These are phyloP conservation scores for Pythium dissimile DNA, from an alignment of 352 stramenopile genomes.

Conservation along the genomic window DNA sequence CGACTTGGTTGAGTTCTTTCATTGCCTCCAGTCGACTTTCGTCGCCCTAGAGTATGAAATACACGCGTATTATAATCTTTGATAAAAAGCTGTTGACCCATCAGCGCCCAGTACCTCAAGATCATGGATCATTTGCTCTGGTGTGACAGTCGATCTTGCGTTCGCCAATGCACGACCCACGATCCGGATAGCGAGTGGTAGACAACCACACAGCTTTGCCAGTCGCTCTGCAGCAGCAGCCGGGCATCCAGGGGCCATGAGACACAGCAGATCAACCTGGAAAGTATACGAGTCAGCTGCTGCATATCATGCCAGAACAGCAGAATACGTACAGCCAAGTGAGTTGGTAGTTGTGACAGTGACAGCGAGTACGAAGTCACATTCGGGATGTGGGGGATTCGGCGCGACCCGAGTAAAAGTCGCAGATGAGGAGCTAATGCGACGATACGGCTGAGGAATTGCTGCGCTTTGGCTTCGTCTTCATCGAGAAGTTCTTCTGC, in stretches of 20 bases:
- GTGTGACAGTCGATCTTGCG: constrained; percentile 58
- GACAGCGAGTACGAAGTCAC: constrained; percentile 73
- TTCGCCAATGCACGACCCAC: constrained; percentile 74
- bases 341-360: constrained; percentile 59
- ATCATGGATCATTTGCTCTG: constrained; percentile 77
- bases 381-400: constrained; percentile 69
- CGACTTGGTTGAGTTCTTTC: constrained; percentile 69
- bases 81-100: too few species aligned
- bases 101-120: too few species aligned
- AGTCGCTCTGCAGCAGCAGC: constrained; percentile 49
- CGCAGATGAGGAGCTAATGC: constrained; percentile 62
- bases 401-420: constrained; percentile 64
- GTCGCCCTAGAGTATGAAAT: constrained; percentile 51
- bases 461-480: constrained; percentile 66
- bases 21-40: constrained; percentile 70
- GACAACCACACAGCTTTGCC: constrained; percentile 62
- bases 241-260: constrained; percentile 58
- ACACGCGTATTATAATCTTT: too few species aligned
- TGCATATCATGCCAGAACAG: too few species aligned
- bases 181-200: constrained; percentile 74
- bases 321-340: constrained; percentile 42
- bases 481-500: constrained; percentile 75
- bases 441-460: constrained; percentile 61
- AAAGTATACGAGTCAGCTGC: too few species aligned
- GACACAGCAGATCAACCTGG: constrained; percentile 61